These are phyloP conservation scores for Yarrowia sp. DNA, from an alignment of 805 yeast species.

Conservation along the genomic window DNA sequence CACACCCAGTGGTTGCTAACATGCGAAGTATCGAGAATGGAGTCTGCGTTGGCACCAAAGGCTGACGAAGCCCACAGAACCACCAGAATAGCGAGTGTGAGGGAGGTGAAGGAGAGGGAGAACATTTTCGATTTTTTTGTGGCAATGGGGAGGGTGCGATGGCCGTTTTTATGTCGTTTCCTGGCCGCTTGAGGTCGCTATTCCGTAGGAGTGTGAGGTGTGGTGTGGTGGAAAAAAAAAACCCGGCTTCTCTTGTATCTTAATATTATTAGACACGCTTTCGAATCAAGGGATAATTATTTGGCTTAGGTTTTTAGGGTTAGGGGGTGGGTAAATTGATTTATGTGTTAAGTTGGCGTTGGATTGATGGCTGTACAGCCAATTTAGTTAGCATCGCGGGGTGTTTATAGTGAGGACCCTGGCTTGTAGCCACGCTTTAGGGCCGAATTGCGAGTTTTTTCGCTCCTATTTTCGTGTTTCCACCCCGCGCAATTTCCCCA, in stretches of 20 bases:
- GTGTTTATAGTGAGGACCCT: too few species aligned
- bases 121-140: not conserved
- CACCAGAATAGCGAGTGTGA: constrained; percentile 20
- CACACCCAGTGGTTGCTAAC: constrained; percentile 22
- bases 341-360: not conserved
- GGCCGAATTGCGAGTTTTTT: too few species aligned
- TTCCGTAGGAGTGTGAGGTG: not conserved
- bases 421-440: too few species aligned
- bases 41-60: constrained; percentile 15
- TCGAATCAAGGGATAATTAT: constrained; percentile 21
- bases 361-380: too few species aligned
- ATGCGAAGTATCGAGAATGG: constrained; percentile 20
- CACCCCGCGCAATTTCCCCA: too few species aligned
- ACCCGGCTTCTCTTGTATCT: not conserved
- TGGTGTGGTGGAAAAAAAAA: not conserved
- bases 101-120: constrained; percentile 19
- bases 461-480: too few species aligned
- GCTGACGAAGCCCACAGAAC: constrained; percentile 21
- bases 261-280: not conserved
- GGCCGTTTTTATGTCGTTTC: not conserved
- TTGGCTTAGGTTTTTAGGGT: constrained; percentile 21
- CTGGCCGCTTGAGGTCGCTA: not conserved
- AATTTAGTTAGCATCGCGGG: too few species aligned
- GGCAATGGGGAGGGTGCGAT: not conserved
- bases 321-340: constrained; percentile 3